A percentile compares a stretch with the other conserved stretches of the same genome.
Conservation (phyloP, 768 basidiomycete genomes). For the Tricholoma terreum region DNA sequence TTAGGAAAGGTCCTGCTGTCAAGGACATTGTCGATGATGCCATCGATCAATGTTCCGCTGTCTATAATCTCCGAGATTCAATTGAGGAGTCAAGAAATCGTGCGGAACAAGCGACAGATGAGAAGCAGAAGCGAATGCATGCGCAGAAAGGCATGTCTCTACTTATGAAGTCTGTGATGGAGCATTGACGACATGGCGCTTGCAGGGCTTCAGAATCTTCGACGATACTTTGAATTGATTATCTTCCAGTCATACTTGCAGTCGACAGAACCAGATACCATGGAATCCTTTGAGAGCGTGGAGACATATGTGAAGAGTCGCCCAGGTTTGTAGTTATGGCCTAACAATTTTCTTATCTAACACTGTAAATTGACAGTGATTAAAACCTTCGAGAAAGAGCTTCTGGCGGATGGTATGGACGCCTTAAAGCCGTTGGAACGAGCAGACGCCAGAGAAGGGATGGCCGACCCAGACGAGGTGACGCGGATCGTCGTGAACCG, state of each 20-base stretch:
- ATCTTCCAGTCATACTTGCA: constrained; percentile 90
- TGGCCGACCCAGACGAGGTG: constrained; percentile 90
- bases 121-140: constrained; percentile 60
- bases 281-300: constrained; percentile 69
- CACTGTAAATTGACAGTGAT: constrained; percentile 60
- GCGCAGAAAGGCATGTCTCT: constrained; percentile 65
- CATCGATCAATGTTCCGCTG: constrained; percentile 80
- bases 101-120: constrained; percentile 76
- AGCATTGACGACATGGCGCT: constrained; percentile 3
- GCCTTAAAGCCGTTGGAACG: constrained; percentile 82
- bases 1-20: constrained; percentile 81
- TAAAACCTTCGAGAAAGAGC: constrained; percentile 91
- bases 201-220: constrained; percentile 73
- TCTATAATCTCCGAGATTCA: constrained; percentile 82
- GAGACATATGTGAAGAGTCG: constrained; percentile 80
- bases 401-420: constrained; percentile 72
- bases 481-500: constrained; percentile 81
- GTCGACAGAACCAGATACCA: constrained; percentile 76
- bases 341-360: background rate
- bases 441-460: constrained; percentile 59
- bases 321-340: constrained; percentile 56
- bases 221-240: constrained; percentile 82
- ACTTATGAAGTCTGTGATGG: background rate
- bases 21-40: constrained; percentile 86
- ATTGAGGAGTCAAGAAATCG: constrained; percentile 80